Evolutionary conservation across 805 yeast species (phyloP).

Genomic region (Clavispora carvajalis): DNA sequence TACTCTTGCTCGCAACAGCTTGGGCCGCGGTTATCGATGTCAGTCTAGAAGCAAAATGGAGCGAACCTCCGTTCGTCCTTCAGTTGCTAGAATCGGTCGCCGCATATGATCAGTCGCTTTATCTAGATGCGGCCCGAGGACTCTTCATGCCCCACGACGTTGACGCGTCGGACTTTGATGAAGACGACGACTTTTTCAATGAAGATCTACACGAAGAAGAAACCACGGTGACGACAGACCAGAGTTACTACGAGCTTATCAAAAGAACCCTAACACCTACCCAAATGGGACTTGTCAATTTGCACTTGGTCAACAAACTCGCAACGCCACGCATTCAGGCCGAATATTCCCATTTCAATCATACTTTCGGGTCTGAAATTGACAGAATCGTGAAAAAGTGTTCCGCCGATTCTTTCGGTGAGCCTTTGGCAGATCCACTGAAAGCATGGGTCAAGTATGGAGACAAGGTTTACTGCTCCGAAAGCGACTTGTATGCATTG

Average conservation of each 20-base stretch:
- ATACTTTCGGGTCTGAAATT: slow-evolving; percentile 24
- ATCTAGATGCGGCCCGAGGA: slow-evolving; percentile 1
- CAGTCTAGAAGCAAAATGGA: slow-evolving; percentile 10
- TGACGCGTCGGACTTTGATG: slow-evolving; percentile 11
- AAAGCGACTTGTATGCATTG: slow-evolving; percentile 75
- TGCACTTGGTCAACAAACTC: slow-evolving; percentile 43
- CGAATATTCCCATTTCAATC: slow-evolving; percentile 50
- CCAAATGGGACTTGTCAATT: slow-evolving; percentile 28
- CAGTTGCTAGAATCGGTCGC: slow-evolving; percentile 15
- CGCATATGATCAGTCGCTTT: slow-evolving; percentile 9
- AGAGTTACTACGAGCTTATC: neutral
- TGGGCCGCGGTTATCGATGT: neutral
- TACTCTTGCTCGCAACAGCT: neutral
- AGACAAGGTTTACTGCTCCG: slow-evolving; percentile 53
- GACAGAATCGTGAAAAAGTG: slow-evolving; percentile 17
- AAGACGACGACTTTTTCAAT: slow-evolving; percentile 3
- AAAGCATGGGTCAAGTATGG: slow-evolving; percentile 50
- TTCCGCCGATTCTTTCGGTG: slow-evolving; percentile 30
- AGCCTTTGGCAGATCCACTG: slow-evolving; percentile 15
- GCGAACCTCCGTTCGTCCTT: slow-evolving; percentile 9
- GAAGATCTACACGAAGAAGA: neutral
- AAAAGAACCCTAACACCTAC: slow-evolving; percentile 1
- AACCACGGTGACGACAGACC: neutral
- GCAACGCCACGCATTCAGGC: slow-evolving; percentile 61
- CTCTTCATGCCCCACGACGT: slow-evolving; percentile 2